Base-by-base conservation (phyloP, 78 protist species). In the Pigoraptor vietnamica region DNA sequence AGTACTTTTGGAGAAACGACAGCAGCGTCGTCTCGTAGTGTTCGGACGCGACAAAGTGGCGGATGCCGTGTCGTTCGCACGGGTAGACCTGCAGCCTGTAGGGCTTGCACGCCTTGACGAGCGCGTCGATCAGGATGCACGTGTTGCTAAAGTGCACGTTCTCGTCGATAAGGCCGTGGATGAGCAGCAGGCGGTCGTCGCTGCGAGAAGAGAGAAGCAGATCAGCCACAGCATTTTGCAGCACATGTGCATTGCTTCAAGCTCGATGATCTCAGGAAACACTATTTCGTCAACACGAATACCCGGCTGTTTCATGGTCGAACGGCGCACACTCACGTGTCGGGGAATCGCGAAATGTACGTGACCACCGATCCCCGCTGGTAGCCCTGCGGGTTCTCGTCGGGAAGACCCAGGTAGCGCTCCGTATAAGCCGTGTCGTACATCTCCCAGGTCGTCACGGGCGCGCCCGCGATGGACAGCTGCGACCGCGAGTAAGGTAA, bases 401-500 rank as follows among this genome's bases (percentile, higher is more conserved):
- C 19, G 6, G 97, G 98, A 1, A 40, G 38, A 25, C 96, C 97
- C 96, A 98, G 95, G 87, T 98, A 98, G 35, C 98, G 83, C 79
- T 98, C 99, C 0, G 99, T 98, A 91, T 96, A 98, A 29, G 92
- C 98, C 0, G 98, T 94, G 90, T 98, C 98, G 89, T 98, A 98
- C 32, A 90, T 35, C n/a, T 93, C 95, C 99, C 99, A 98, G 39
- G 55, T 24, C 29, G 97, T 95, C 1, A 98, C 99, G 0, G 99
- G 99, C 35, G 99, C 99, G 38, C 98, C 98, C 19, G 98, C 87
- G n/a, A 96, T 37, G 24, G 92, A 95, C 37, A 88, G 87, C n/a
- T 48, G 14, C 67, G 29, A 48, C 14, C 67, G 67, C 14, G 67
- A 14, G 67, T 14, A 48, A 48, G n/a, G n/a, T n/a, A n/a, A n/a